These are phyloP conservation scores for Posidonia oceanica DNA, from an alignment of 116 monocot species.

Conservation along the genomic window DNA sequence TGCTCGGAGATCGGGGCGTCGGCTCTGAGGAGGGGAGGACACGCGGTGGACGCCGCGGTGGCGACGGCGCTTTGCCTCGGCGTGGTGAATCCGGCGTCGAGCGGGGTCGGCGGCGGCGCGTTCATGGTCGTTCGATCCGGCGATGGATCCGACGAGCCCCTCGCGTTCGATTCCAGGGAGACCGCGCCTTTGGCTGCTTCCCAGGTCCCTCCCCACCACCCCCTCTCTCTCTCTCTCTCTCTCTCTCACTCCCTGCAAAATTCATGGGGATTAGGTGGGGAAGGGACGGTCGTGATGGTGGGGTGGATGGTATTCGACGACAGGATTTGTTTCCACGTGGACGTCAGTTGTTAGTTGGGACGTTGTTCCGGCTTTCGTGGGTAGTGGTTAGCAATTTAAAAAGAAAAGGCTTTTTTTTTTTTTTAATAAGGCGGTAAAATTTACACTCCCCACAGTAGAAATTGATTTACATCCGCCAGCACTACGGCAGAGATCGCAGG, in stretches of 20 bases:
- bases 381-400: no score
- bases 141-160: slow-evolving; percentile 19
- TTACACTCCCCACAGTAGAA: no score
- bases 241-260: background rate
- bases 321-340: no score
- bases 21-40: slow-evolving; percentile 45
- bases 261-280: no score
- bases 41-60: slow-evolving; percentile 84
- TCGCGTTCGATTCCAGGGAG: slow-evolving; percentile 73
- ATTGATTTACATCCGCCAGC: no score
- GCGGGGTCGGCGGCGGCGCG: slow-evolving; percentile 75
- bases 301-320: no score
- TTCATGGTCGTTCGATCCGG: slow-evolving; percentile 51
- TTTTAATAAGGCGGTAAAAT: no score
- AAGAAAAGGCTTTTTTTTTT: no score
- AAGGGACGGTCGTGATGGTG: background rate
- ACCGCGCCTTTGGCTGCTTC: slow-evolving; percentile 75
- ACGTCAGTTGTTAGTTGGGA: no score
- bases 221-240: background rate
- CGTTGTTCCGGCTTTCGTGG: no score
- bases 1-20: slow-evolving; percentile 62
- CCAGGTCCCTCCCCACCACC: slow-evolving; percentile 28
- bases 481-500: no score
- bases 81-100: slow-evolving; percentile 68
- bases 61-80: slow-evolving; percentile 68